Conservation (phyloP, 306 rosid genomes). For the Cicer chorassanicum region DNA sequence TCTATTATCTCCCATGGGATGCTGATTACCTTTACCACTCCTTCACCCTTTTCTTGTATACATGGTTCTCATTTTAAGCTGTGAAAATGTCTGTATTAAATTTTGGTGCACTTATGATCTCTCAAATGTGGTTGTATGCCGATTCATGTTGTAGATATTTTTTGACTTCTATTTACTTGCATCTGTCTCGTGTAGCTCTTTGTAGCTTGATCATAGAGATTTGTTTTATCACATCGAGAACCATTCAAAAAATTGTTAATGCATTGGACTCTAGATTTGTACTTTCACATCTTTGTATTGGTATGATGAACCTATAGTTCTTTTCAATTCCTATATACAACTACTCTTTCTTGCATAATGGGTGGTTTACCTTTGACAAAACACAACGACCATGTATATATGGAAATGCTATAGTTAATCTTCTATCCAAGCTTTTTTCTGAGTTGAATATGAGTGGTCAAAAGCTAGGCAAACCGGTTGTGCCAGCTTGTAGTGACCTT, state of each 20-base stretch:
- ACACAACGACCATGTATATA: conserved; percentile 70
- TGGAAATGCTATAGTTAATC: conserved; percentile 65
- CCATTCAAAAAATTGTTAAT: conserved; percentile 76
- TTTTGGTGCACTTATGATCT: not conserved
- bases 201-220: conserved; percentile 80
- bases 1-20: conserved; percentile 26
- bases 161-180: conserved; percentile 39
- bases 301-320: conserved; percentile 51
- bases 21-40: conserved; percentile 30
- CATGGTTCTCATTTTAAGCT: conserved; percentile 33
- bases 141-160: conserved; percentile 20
- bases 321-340: conserved; percentile 17
- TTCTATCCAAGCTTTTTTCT: conserved; percentile 81
- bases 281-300: conserved; percentile 77
- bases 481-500: conserved; percentile 65
- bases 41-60: conserved; percentile 34
- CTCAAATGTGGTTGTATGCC: conserved; percentile 36
- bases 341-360: conserved; percentile 30
- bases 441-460: conserved; percentile 79
- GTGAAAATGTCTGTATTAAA: conserved; percentile 24
- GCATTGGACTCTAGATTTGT: conserved; percentile 65
- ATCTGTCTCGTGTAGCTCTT: conserved; percentile 59
- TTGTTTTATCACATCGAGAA: conserved; percentile 82
- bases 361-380: conserved; percentile 58
- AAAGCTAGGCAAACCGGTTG: conserved; percentile 77